A percentile compares a stretch with the other conserved stretches of the same genome.
Conservation (phyloP, 768 basidiomycete genomes). For the Tulasnella calospora region DNA sequence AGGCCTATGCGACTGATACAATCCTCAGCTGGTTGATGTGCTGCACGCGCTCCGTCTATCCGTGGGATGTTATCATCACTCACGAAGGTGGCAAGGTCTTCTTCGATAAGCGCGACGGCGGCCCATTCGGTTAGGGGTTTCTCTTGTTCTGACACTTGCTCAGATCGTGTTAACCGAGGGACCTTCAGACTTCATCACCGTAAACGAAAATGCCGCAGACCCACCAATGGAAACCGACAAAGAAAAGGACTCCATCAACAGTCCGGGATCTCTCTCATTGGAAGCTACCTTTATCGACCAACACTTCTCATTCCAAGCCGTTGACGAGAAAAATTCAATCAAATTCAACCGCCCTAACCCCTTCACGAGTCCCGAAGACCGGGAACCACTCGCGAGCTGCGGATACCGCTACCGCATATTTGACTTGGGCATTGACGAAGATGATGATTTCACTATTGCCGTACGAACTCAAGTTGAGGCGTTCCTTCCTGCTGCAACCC, state of each 20-base stretch:
- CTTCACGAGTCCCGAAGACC: slow-evolving; percentile 90
- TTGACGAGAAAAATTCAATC: slow-evolving; percentile 62
- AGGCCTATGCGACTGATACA: slow-evolving; percentile 89
- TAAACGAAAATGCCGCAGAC: slow-evolving; percentile 97
- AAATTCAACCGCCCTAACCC: slow-evolving; percentile 87
- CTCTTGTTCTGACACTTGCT: background rate
- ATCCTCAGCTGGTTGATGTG: slow-evolving; percentile 96
- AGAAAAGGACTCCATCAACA: slow-evolving; percentile 80
- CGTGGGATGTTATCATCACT: slow-evolving; percentile 96
- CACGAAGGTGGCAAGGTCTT: slow-evolving; percentile 90
- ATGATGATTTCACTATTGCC: slow-evolving; percentile 85
- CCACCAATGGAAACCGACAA: slow-evolving; percentile 57
- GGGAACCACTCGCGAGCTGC: slow-evolving; percentile 90
- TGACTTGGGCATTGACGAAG: slow-evolving; percentile 83
- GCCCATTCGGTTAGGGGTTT: slow-evolving; percentile 63
- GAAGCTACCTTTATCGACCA: slow-evolving; percentile 99
- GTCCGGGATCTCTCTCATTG: slow-evolving; percentile 85
- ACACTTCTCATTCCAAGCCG: slow-evolving; percentile 96
- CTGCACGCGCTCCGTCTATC: slow-evolving; percentile 89
- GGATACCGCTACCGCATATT: slow-evolving; percentile 95
- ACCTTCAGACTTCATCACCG: slow-evolving; percentile 72
- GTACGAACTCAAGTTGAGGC: slow-evolving; percentile 97
- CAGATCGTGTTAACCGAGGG: background rate
- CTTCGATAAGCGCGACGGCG: slow-evolving; percentile 96
- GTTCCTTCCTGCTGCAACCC: slow-evolving; percentile 51